Evolutionary conservation across 176 grass and related monocot genomes (phyloP).

Genomic region (Musa itinerans): DNA sequence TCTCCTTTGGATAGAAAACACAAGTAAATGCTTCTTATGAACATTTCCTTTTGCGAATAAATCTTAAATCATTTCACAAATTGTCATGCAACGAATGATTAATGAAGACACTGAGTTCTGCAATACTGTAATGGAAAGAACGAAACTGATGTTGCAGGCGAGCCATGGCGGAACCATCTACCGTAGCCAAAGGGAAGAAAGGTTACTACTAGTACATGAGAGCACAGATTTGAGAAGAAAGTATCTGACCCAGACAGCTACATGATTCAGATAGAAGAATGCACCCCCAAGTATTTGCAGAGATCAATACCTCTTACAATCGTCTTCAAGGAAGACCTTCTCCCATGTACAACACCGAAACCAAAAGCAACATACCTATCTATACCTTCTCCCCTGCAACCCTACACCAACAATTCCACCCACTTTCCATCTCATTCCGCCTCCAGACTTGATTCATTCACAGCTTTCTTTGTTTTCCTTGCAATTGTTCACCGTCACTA

Average conservation of each 20-base stretch:
- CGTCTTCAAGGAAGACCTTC: slow-evolving; percentile 10
- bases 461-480: neutral
- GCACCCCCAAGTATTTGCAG: slow-evolving; percentile 1
- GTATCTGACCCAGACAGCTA: neutral
- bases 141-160: too few species aligned
- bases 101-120: too few species aligned
- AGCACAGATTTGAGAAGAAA: neutral
- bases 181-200: too few species aligned
- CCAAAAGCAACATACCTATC: neutral
- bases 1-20: too few species aligned
- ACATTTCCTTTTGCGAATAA: too few species aligned
- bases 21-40: too few species aligned
- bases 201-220: too few species aligned
- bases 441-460: neutral
- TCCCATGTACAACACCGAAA: slow-evolving; percentile 10
- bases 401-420: neutral
- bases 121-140: too few species aligned
- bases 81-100: too few species aligned
- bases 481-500: neutral
- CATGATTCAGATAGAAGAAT: slow-evolving; percentile 10
- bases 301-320: neutral
- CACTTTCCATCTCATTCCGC: neutral
- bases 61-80: too few species aligned
- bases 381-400: neutral
- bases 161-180: too few species aligned